Evolutionary conservation across 169 alveolate genomes (phyloP).

Genomic region (Cryptosporidium muris): DNA sequence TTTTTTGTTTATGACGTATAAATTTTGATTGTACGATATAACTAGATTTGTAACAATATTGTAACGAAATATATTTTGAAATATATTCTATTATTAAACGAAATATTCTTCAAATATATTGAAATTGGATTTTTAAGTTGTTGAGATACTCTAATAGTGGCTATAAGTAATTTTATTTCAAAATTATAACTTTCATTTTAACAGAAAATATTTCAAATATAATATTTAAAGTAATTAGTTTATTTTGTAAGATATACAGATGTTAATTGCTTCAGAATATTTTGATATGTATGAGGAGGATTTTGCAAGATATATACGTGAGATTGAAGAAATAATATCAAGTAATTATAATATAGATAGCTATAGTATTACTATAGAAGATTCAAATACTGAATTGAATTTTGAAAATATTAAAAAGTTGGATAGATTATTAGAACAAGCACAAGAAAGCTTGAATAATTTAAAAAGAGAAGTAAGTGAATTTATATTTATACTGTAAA

Average conservation of each 20-base stretch:
- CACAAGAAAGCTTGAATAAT: constrained; percentile 22
- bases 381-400: neutral
- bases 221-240: no score
- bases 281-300: constrained; percentile 56
- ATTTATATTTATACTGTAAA: neutral
- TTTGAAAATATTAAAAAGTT: constrained; percentile 14
- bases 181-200: no score
- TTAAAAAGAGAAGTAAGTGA: constrained; percentile 52
- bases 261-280: constrained; percentile 62
- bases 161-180: no score
- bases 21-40: no score
- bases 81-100: no score
- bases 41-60: no score
- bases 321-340: neutral
- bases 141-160: no score
- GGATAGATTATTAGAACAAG: constrained; percentile 27
- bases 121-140: no score
- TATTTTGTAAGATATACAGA: neutral
- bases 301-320: constrained; percentile 14
- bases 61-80: no score
- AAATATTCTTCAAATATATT: no score
- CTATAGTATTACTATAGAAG: neutral
- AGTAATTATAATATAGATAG: neutral
- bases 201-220: no score
- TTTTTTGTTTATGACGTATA: no score